Percentiles rank a stretch among this genome's conserved stretches.
phyloP scores from a whole-genome alignment of 306 rosid species.

The Castanea sativa region DNA sequence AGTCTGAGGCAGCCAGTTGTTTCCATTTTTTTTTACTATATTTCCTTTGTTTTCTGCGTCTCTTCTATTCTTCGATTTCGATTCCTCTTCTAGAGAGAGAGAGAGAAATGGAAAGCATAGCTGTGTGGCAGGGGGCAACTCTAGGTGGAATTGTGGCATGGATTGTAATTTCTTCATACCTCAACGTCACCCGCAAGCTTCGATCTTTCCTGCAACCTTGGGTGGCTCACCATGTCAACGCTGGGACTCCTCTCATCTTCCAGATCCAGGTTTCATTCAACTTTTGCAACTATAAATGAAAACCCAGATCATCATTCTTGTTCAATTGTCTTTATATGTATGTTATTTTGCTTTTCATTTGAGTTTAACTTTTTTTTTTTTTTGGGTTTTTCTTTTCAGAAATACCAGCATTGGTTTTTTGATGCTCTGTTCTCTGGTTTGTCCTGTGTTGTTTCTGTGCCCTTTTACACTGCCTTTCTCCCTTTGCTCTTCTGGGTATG shows the following conservation, averaged over 20 bases:
- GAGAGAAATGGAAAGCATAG: constrained; percentile 51
- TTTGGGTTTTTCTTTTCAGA: constrained; percentile 47
- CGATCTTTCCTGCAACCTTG: constrained; percentile 80
- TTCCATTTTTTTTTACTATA: not conserved
- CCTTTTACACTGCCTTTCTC: constrained; percentile 94
- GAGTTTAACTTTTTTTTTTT: constrained; percentile 3
- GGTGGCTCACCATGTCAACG: constrained; percentile 52
- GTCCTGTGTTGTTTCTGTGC: constrained; percentile 87
- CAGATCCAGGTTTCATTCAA: constrained; percentile 70
- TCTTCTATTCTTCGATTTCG: not conserved
- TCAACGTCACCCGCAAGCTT: constrained; percentile 62
- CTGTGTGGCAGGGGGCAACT: constrained; percentile 67
- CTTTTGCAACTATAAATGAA: not conserved
- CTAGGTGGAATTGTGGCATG: constrained; percentile 64
- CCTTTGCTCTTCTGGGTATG: constrained; percentile 92
- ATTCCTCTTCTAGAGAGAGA: constrained; percentile 15
- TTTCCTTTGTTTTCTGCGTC: constrained; percentile 8
- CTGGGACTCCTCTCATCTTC: constrained; percentile 54
- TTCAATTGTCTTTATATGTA: not conserved
- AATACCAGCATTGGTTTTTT: constrained; percentile 47
- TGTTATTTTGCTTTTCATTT: not conserved
- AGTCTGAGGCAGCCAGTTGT: not conserved
- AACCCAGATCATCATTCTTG: constrained; percentile 21
- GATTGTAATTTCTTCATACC: constrained; percentile 54
- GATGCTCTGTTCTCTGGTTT: constrained; percentile 73